Evolutionary conservation across 371 early-diverging fungal species (phyloP).

Genomic region (Lichtheimia corymbifera): DNA sequence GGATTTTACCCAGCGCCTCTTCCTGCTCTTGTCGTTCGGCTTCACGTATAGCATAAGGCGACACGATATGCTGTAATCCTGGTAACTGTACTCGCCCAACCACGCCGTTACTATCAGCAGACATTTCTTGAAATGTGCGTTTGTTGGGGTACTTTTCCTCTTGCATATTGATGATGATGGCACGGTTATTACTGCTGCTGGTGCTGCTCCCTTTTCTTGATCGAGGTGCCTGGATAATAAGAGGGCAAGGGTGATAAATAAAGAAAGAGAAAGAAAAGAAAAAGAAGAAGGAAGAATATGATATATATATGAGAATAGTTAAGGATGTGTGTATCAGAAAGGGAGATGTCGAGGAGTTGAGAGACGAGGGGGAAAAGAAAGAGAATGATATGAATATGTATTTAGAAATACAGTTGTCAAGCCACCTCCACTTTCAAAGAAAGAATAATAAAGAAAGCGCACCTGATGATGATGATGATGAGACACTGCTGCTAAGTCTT

Average conservation of each 20-base stretch:
- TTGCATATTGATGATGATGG: conserved; percentile 8
- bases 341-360: background rate
- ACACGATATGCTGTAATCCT: conserved; percentile 34
- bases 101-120: background rate
- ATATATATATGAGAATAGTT: background rate
- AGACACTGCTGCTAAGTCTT: background rate
- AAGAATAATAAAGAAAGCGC: background rate
- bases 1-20: conserved; percentile 28
- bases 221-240: background rate
- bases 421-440: background rate
- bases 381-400: background rate
- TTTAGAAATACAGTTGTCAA: background rate
- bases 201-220: conserved; percentile 1
- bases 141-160: conserved; percentile 1
- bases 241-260: background rate
- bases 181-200: background rate
- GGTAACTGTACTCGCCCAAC: background rate
- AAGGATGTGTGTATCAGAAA: background rate
- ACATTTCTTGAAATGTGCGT: background rate
- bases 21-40: conserved; percentile 46
- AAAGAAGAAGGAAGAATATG: background rate
- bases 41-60: conserved; percentile 48
- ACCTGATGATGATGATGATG: conserved; percentile 5
- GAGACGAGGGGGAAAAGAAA: background rate
- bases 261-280: background rate